phyloP scores from a whole-genome alignment of 2,329 filamentous ascomycete genomes.

The Claviceps humidiphila region DNA sequence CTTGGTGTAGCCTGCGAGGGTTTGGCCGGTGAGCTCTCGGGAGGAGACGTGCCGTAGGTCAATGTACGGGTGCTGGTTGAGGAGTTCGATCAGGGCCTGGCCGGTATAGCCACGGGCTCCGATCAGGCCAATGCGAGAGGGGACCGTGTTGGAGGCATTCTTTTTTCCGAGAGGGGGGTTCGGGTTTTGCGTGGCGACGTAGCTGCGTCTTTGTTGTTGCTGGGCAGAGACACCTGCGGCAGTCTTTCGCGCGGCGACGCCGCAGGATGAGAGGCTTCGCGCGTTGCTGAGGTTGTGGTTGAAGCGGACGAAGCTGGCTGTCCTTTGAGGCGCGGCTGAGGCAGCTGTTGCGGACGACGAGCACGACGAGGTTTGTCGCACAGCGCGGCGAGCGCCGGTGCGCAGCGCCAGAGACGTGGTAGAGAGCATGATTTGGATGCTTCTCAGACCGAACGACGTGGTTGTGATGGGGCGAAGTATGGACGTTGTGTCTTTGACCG shows the following conservation, averaged over 20 bases:
- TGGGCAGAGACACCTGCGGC: neutral
- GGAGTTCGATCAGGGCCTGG: slow-evolving; percentile 62
- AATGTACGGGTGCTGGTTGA: slow-evolving; percentile 81
- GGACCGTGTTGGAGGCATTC: slow-evolving; percentile 69
- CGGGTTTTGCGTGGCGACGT: neutral
- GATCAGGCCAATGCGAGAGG: slow-evolving; percentile 73
- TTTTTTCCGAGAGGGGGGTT: slow-evolving; percentile 69
- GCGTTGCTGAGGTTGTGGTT: neutral
- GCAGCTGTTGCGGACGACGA: neutral
- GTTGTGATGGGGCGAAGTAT: neutral
- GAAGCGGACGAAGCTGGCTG: neutral
- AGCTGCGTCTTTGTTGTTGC: neutral
- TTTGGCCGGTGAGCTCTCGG: slow-evolving; percentile 76
- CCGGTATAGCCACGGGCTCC: slow-evolving; percentile 62
- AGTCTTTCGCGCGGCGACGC: neutral
- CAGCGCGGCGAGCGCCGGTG: neutral
- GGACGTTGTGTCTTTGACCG: neutral
- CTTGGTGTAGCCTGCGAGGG: slow-evolving; percentile 82
- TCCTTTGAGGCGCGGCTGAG: neutral
- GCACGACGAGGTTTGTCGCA: neutral
- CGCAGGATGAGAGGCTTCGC: neutral
- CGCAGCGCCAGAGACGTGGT: neutral
- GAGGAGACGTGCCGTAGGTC: slow-evolving; percentile 87
- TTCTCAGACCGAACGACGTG: slow-evolving; percentile 3
- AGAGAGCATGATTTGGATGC: slow-evolving; percentile 3